These are phyloP conservation scores for Pyrenochaeta sp. DNA, from an alignment of 2,329 filamentous ascomycete species.

Conservation along the genomic window DNA sequence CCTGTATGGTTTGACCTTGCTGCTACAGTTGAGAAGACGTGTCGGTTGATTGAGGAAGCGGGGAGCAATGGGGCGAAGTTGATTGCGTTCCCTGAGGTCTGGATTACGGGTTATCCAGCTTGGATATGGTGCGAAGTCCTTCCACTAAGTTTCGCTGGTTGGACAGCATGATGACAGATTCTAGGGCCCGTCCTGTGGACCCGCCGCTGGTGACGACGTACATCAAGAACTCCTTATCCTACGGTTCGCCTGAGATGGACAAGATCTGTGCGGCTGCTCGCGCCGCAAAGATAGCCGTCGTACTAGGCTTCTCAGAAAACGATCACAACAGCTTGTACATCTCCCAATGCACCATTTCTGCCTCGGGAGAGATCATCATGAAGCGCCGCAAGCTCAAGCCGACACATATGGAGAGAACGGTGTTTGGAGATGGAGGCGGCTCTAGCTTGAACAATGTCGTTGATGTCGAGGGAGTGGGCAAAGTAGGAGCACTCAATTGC, in stretches of 20 bases:
- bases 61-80: constrained; percentile 63
- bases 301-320: constrained; percentile 52
- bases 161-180: not conserved
- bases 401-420: constrained; percentile 55
- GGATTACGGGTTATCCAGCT: constrained; percentile 56
- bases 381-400: constrained; percentile 54
- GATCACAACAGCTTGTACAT: constrained; percentile 52
- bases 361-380: constrained; percentile 46
- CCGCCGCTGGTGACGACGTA: constrained; percentile 51
- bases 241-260: constrained; percentile 54
- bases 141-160: constrained; percentile 2
- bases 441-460: constrained; percentile 47
- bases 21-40: constrained; percentile 64
- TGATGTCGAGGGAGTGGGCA: constrained; percentile 38
- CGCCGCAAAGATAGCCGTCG: constrained; percentile 45
- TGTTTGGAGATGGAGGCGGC: constrained; percentile 53
- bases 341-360: constrained; percentile 48
- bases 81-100: constrained; percentile 59
- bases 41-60: constrained; percentile 65
- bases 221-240: constrained; percentile 55
- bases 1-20: constrained; percentile 68
- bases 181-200: constrained; percentile 54
- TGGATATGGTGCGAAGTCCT: constrained; percentile 55
- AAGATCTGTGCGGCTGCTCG: constrained; percentile 50
- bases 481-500: constrained; percentile 43